A percentile compares a stretch with the other conserved stretches of the same genome.
phyloP scores from a whole-genome alignment of 768 basidiomycete genomes.

The Kwoniella sp. region DNA sequence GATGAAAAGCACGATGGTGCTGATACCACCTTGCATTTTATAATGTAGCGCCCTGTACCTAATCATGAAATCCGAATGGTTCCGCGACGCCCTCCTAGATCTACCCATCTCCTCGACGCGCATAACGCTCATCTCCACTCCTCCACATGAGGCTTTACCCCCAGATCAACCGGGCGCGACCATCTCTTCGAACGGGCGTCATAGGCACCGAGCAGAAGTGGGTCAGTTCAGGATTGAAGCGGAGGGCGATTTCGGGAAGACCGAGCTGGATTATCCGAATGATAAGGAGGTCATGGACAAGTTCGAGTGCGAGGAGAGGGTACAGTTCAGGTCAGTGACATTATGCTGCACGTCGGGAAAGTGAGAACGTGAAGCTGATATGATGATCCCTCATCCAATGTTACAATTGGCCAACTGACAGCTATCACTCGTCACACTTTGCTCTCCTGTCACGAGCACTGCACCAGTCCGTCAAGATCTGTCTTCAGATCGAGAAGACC shows the following conservation, averaged over 20 bases:
- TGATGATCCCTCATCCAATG: no score
- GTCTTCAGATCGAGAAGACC: slow-evolving; percentile 77
- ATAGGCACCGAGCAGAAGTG: slow-evolving; percentile 59
- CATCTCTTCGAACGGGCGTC: slow-evolving; percentile 25
- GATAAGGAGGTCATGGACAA: slow-evolving; percentile 87
- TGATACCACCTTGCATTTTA: neutral
- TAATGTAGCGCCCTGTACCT: slow-evolving; percentile 69
- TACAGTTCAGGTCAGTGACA: slow-evolving; percentile 69
- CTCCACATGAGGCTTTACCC: slow-evolving; percentile 56
- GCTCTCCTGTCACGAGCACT: slow-evolving; percentile 71
- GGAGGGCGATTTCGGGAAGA: slow-evolving; percentile 77
- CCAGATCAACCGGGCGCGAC: slow-evolving; percentile 26
- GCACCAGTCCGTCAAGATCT: slow-evolving; percentile 82
- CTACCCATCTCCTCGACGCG: slow-evolving; percentile 85
- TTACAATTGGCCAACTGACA: slow-evolving; percentile 57
- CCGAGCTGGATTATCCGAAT: slow-evolving; percentile 97
- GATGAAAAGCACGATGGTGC: neutral
- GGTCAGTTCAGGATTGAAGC: slow-evolving; percentile 76
- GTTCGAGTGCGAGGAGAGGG: slow-evolving; percentile 72
- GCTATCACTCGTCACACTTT: slow-evolving; percentile 83
- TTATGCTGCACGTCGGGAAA: neutral
- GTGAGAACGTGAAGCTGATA: neutral
- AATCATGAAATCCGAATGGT: slow-evolving; percentile 93
- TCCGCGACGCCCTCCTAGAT: slow-evolving; percentile 87
- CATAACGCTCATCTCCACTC: slow-evolving; percentile 78